These are phyloP conservation scores for Syncephalastrum racemosum DNA, from an alignment of 371 early-diverging fungal genomes.

Conservation along the genomic window DNA sequence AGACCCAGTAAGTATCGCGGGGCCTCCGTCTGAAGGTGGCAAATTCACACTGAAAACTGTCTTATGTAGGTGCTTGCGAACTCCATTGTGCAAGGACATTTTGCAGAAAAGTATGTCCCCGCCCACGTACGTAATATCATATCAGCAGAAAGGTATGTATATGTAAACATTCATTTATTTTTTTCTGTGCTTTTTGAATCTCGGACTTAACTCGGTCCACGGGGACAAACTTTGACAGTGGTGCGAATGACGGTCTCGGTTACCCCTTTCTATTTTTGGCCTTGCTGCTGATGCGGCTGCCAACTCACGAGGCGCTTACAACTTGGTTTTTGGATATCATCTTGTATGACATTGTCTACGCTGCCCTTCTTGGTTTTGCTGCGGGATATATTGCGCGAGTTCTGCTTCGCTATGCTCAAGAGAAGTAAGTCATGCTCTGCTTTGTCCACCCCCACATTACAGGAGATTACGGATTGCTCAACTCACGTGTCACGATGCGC, in stretches of 20 bases:
- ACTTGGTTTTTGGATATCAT: slow-evolving; percentile 72
- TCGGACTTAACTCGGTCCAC: not conserved
- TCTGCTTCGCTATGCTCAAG: slow-evolving; percentile 68
- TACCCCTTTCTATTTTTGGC: slow-evolving; percentile 85
- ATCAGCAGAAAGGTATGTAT: slow-evolving; percentile 70
- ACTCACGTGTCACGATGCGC: not conserved
- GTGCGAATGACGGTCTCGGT: slow-evolving; percentile 82
- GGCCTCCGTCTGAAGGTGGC: not conserved
- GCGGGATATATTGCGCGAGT: slow-evolving; percentile 75
- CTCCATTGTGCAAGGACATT: slow-evolving; percentile 90
- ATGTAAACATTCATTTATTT: not conserved
- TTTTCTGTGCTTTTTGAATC: no score
- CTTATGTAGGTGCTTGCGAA: slow-evolving; percentile 76
- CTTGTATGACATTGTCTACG: slow-evolving; percentile 73
- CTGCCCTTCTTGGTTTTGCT: slow-evolving; percentile 72
- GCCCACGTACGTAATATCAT: slow-evolving; percentile 77
- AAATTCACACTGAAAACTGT: not conserved
- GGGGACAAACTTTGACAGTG: slow-evolving; percentile 34
- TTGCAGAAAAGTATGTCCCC: slow-evolving; percentile 91
- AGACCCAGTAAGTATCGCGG: slow-evolving; percentile 36
- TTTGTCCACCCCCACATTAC: slow-evolving; percentile 3
- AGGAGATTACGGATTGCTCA: not conserved
- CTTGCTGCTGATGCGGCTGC: slow-evolving; percentile 61
- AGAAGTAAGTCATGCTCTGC: slow-evolving; percentile 24
- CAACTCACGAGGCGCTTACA: slow-evolving; percentile 58